A percentile compares a stretch with the other conserved stretches of the same genome.
Evolutionary conservation across 768 basidiomycete species (phyloP).

Genomic region (Pleurotus eryngii): DNA sequence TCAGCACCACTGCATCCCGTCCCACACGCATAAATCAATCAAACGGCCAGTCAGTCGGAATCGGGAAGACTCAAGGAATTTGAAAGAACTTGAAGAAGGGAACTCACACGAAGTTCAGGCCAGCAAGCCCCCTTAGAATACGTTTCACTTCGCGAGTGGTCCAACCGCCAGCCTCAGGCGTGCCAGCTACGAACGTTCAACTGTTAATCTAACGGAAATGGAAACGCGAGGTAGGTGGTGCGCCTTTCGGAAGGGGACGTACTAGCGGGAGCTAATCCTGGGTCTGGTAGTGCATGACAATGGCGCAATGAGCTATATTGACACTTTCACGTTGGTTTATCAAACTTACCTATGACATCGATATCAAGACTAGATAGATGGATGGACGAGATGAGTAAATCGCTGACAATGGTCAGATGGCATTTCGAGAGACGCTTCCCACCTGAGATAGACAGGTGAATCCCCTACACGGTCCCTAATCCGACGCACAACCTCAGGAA

Average conservation of each 20-base stretch:
- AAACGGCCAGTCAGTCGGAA: background rate
- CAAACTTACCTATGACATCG: constrained; percentile 65
- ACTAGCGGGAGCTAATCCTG: constrained; percentile 78
- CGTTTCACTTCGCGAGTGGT: constrained; percentile 79
- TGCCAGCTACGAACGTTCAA: constrained; percentile 52
- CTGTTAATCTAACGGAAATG: background rate
- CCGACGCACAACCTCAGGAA: constrained; percentile 62
- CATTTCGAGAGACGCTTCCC: constrained; percentile 22
- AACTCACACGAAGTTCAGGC: constrained; percentile 75
- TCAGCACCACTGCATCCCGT: constrained; percentile 53
- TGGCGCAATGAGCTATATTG: background rate
- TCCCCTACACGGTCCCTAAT: constrained; percentile 73
- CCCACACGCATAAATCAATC: too few species aligned
- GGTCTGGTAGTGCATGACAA: constrained; percentile 40
- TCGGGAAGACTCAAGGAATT: background rate
- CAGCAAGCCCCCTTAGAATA: constrained; percentile 74
- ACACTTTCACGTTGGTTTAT: background rate
- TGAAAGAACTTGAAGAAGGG: too few species aligned
- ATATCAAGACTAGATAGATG: constrained; percentile 60
- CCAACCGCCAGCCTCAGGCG: constrained; percentile 84
- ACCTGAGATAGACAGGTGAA: constrained; percentile 76
- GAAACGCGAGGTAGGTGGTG: too few species aligned
- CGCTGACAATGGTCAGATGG: background rate
- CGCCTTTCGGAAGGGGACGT: constrained; percentile 21
- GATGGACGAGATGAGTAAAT: background rate